Percentiles rank a stretch among this genome's conserved stretches.
phyloP scores from a whole-genome alignment of 257 asterid species.

The Apocynum venetum region DNA sequence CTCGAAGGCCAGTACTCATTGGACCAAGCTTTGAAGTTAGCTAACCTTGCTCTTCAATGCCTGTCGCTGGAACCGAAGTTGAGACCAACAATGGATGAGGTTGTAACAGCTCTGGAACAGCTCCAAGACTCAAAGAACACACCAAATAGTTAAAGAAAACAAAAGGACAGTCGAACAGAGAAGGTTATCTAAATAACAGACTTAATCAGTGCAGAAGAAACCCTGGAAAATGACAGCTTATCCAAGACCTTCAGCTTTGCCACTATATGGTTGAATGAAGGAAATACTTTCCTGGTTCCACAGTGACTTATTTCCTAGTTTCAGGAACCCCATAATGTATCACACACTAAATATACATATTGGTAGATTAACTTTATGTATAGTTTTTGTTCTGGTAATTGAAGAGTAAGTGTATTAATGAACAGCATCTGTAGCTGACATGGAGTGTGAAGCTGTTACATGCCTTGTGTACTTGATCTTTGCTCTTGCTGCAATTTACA shows the following conservation, averaged over 20 bases:
- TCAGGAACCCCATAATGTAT: conserved; percentile 8
- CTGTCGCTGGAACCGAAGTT: conserved; percentile 52
- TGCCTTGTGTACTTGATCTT: background rate
- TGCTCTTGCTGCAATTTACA: background rate
- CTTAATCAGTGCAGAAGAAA: too few relatives aligned
- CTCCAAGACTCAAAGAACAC: conserved; percentile 44
- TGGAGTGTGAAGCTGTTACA: background rate
- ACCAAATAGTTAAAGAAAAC: conserved; percentile 15
- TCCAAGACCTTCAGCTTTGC: conserved; percentile 38
- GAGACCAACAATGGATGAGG: conserved; percentile 73
- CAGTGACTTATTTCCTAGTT: conserved; percentile 8
- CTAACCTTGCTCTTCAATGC: conserved; percentile 66
- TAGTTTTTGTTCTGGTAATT: conserved; percentile 9
- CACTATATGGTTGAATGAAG: conserved; percentile 21
- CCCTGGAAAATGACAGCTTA: conserved; percentile 30
- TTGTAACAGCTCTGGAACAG: conserved; percentile 50
- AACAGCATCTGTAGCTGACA: background rate
- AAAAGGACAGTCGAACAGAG: conserved; percentile 27
- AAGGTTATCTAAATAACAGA: conserved; percentile 23
- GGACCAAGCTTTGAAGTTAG: conserved; percentile 49
- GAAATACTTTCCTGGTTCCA: background rate
- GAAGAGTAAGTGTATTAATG: background rate
- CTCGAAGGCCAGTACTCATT: conserved; percentile 71
- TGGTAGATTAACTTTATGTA: conserved; percentile 11
- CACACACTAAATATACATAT: background rate